Evolutionary conservation across 176 grass and related monocot genomes (phyloP).

Genomic region (Eragrostis nindensis): DNA sequence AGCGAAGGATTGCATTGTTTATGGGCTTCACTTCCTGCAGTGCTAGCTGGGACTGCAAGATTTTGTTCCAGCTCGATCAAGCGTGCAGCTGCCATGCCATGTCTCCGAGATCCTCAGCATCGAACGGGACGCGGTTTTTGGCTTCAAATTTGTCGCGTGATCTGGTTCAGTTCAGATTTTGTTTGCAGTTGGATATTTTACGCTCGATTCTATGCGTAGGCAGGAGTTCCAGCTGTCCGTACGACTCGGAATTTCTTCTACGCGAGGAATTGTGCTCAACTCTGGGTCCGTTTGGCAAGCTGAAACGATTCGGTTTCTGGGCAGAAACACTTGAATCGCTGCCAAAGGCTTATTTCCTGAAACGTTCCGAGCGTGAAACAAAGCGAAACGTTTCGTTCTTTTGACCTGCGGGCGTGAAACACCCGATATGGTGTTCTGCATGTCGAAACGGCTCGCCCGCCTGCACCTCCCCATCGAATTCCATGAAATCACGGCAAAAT

Average conservation of each 20-base stretch:
- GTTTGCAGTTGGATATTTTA: not conserved
- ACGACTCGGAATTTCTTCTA: not conserved
- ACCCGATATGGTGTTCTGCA: no score
- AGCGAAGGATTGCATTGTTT: not conserved
- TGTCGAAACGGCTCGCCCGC: no score
- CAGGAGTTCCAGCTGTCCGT: not conserved
- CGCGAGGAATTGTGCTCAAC: no score
- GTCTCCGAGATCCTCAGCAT: not conserved
- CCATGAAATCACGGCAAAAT: no score
- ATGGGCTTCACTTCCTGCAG: not conserved
- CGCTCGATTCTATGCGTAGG: not conserved
- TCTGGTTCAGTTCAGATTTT: conserved; percentile 10
- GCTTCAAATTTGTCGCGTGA: not conserved
- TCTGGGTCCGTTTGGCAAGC: no score
- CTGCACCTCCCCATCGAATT: no score
- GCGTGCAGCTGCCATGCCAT: not conserved
- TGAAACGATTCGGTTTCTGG: no score
- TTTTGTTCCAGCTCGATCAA: conserved; percentile 1
- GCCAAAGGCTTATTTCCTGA: no score
- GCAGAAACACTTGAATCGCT: no score
- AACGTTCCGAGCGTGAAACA: no score
- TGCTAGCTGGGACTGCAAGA: not conserved
- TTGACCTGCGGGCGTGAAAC: no score
- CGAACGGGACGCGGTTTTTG: not conserved
- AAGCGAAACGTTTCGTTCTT: no score